A percentile compares a stretch with the other conserved stretches of the same genome.
These are phyloP conservation scores for Penicillium glabrum DNA, from an alignment of 2,329 filamentous ascomycete genomes.

Conservation along the genomic window DNA sequence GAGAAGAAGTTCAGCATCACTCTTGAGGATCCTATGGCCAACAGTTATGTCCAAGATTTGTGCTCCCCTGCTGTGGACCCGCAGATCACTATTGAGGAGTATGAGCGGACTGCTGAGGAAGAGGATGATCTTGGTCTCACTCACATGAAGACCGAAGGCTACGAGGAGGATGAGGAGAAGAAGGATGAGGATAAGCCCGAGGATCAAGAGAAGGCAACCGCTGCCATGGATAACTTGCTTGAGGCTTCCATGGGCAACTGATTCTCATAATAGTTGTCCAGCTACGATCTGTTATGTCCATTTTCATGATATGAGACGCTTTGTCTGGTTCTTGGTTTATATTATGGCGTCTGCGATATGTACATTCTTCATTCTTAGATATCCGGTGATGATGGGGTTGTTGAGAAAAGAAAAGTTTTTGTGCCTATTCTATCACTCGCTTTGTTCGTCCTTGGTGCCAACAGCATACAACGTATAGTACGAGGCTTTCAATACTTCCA, in stretches of 20 bases:
- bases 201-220: slow-evolving; percentile 21
- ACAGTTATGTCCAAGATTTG: slow-evolving; percentile 90
- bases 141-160: slow-evolving; percentile 92
- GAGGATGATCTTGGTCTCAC: slow-evolving; percentile 87
- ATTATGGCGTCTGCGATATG: slow-evolving; percentile 24
- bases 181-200: slow-evolving; percentile 37
- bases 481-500: not conserved
- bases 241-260: slow-evolving; percentile 1
- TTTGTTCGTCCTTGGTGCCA: not conserved
- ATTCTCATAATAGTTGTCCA: slow-evolving; percentile 5
- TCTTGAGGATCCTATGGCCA: slow-evolving; percentile 83
- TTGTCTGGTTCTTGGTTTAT: slow-evolving; percentile 15
- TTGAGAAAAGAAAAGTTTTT: slow-evolving; percentile 12
- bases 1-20: slow-evolving; percentile 78
- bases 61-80: slow-evolving; percentile 77
- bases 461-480: no score
- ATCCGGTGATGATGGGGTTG: slow-evolving; percentile 19
- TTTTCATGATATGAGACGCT: slow-evolving; percentile 23
- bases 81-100: slow-evolving; percentile 77
- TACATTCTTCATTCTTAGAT: slow-evolving; percentile 25
- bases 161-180: slow-evolving; percentile 56
- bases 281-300: slow-evolving; percentile 14
- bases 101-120: slow-evolving; percentile 84
- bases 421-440: not conserved
- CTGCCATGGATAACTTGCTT: slow-evolving; percentile 1